Evolutionary conservation across 495 filamentous ascomycete species (phyloP).

Genomic region (Penicillium nucicola): DNA sequence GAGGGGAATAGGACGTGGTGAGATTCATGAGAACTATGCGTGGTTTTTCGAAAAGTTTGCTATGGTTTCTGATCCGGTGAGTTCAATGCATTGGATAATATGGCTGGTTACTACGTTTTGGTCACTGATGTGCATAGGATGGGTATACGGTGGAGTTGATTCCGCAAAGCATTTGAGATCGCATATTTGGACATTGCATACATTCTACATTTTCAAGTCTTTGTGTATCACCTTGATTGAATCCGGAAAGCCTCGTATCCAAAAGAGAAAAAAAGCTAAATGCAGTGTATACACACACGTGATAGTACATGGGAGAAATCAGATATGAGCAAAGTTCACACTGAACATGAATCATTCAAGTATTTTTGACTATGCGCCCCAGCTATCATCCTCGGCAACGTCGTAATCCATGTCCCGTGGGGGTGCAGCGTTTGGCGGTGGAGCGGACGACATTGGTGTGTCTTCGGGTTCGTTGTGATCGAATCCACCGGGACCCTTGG

Average conservation of each 20-base stretch:
- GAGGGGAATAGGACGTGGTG: constrained; percentile 29
- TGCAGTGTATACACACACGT: constrained; percentile 7
- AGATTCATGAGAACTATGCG: constrained; percentile 34
- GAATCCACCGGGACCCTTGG: constrained; percentile 17
- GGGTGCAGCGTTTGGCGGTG: constrained; percentile 15
- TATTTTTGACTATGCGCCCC: constrained; percentile 25
- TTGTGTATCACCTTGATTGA: no score
- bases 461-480: constrained; percentile 33
- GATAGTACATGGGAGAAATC: constrained; percentile 9
- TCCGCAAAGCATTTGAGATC: constrained; percentile 17
- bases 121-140: constrained; percentile 13
- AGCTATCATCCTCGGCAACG: constrained; percentile 52
- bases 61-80: constrained; percentile 40
- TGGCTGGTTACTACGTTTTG: background rate
- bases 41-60: constrained; percentile 38
- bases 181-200: background rate
- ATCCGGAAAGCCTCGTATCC: background rate
- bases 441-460: constrained; percentile 33
- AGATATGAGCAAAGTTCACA: background rate
- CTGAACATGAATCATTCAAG: background rate
- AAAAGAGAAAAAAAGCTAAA: constrained; percentile 1
- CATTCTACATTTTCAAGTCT: background rate
- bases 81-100: constrained; percentile 4
- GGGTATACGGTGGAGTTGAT: constrained; percentile 28
- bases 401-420: constrained; percentile 48